Base-by-base conservation (phyloP, 2,329 filamentous ascomycete genomes). In the Chrysoporthe puriensis region DNA sequence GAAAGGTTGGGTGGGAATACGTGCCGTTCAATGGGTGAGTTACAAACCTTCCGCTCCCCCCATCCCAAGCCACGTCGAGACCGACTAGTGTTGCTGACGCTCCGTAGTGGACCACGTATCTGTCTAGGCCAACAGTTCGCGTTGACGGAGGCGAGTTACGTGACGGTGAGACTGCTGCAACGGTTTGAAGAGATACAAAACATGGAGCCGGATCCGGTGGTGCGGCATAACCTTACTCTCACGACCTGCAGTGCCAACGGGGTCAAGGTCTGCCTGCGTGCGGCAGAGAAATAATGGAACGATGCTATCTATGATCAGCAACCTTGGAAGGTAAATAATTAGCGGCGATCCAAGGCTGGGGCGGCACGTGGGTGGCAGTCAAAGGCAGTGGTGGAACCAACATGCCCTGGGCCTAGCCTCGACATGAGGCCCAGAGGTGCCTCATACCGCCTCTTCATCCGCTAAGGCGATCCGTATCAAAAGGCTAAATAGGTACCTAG, bases 81-180 rank as follows among this genome's bases (percentile, higher is more conserved):
- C 7, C 18, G n/a, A 26, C 11, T 2, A 26, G 26, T 8, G 21
- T 3, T 59, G 21, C 40, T 34, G 32, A 16, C 32, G 54, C 52
- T 57, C 42, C 40, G 42, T 32, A 65, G 63, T 6, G 79, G 78
- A 0, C 77, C 78, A 2, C 76, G 81, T 14, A 80, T 80, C 32
- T 82, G 80, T 63, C 73, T 80, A n/a, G 78, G 80, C 50, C 82
- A 83, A 71, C 77, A 83, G 70, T 80, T 82, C 61, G 79, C 79
- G 18, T 72, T 78, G 43, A 77, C 78, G 36, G 77, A 81, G 71
- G 73, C 80, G 67, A 73, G 76, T 5, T 82, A 82, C 69, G 70
- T 82, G 6, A 72, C 78, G 0, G 76, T 76, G 34, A 69, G 77
- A 8, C 58, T 80, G 43, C 67, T 80, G 59, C 78, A 80, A 70